Base-by-base conservation (phyloP, 2,329 filamentous ascomycete genomes). In the Sclerotinia subarctica region DNA sequence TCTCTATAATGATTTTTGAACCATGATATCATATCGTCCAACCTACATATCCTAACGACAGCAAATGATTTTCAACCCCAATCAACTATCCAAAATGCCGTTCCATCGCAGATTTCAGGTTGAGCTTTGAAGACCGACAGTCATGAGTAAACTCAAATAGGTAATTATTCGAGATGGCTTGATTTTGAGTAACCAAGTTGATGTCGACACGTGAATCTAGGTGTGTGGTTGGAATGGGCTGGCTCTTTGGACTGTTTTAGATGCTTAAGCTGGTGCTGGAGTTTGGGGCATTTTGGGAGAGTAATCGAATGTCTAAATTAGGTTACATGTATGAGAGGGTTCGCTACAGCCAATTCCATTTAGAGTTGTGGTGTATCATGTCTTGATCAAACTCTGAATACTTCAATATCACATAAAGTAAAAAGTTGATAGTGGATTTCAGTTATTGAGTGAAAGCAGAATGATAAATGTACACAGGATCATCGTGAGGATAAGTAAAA, bases 401-500 rank as follows among this genome's bases (percentile, higher is more conserved):
- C 10, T 35, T 35, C 35, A 8, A 10, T 10, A 38, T 24, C 21
- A 57, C 21, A 57, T 5, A 5, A 17, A 17, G 8, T 38, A 57
- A 3, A 7, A 2, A 24, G 15, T 49, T 49, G 11, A 35, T 60
- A 60, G 44, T 24, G 44, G 26, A 60, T 11, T 60, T 62, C 32
- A 49, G 26, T 38, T 46, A 24, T 35, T 32, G 32, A 62, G 46
- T 11, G 24, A 51, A 10, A 19, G 46, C 29, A 38, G 17, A 19
- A 11, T 49, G 32, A 51, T 24, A 19, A 32, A 38, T 51, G 21
- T 62, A 51, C 59, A 51, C 15, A 21, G 58, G 21, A n/a, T 38
- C 59, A 62, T 51, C 21, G 38, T 51, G 59, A 62, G 29, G 6
- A 62, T 17, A 51, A 51, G 46, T 62, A 51, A 21, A 35, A 38